Base-by-base conservation (phyloP, 192 early-diverging fungal species). In the Mortierella antarctica region DNA sequence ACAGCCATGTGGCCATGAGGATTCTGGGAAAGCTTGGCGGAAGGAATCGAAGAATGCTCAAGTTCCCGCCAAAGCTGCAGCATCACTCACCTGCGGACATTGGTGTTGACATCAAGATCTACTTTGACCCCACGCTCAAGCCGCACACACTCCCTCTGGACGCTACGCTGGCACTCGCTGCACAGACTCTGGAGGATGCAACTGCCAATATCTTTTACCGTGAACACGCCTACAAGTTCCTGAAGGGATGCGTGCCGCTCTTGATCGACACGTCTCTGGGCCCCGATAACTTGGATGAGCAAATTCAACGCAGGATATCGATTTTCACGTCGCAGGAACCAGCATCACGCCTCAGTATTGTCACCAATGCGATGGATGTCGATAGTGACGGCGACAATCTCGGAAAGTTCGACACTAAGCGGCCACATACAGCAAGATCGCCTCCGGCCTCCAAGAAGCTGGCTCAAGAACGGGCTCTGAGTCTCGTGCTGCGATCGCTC, bases 1-100 rank as follows among this genome's bases (percentile, higher is more conserved):
- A 97, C 68, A 93, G 93, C 42, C 90, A 94, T 67, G 91, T 93
- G 5, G 94, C 97, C 5, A 91, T 96, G 68, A 87, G 95, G 15
- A 99, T 99, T 58, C 85, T 99, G 1, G 98, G 98, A 10, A 99
- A 99, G 79, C 90, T 99, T 41, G 98, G 98, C n/a, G 98, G 98
- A 2, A 85, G 96, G 31, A 99, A 99, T 82, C 89, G 97, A 53
- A 85, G 95, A 44, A 90, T 96, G 87, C 83, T 99, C 20, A 89
- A 90, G 60, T 91, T 90, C 47, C 90, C 93, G 17, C 89, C 89
- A 46, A 83, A 86, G 46, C 80, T 93, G 41, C 59, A 75, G 23
- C 79, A 80, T 53, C 67, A 78, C 10, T 56, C 72, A 12, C 84
- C 84, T 41, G 74, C 82, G 10, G 87, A 91, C 57, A 82, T 66